Evolutionary conservation across 257 asterid genomes (phyloP).

Genomic region (Penstemon newberryi): DNA sequence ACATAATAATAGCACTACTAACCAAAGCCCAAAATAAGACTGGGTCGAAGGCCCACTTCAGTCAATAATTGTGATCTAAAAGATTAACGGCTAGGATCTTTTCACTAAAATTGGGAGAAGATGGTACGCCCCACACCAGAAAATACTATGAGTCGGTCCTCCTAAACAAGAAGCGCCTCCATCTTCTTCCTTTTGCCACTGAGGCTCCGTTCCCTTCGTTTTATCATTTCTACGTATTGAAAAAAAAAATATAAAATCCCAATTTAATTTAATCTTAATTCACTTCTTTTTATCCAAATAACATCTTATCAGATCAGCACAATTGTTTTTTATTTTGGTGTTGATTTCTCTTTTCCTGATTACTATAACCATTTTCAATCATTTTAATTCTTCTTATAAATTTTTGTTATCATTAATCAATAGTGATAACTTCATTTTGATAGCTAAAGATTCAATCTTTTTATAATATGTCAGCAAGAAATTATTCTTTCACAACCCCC

Average conservation of each 20-base stretch:
- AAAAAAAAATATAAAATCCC: not conserved
- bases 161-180: constrained; percentile 36
- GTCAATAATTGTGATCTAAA: constrained; percentile 14
- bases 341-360: constrained; percentile 33
- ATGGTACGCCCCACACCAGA: constrained; percentile 31
- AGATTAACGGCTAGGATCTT: constrained; percentile 26
- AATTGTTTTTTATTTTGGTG: constrained; percentile 14
- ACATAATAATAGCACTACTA: no score
- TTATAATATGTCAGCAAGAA: constrained; percentile 51
- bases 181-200: constrained; percentile 24
- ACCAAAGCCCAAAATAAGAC: no score
- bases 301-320: constrained; percentile 34
- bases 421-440: not conserved
- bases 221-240: not conserved
- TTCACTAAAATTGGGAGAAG: constrained; percentile 23
- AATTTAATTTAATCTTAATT: not conserved
- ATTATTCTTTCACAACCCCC: constrained; percentile 40
- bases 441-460: constrained; percentile 29
- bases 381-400: not conserved
- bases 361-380: constrained; percentile 4
- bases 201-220: constrained; percentile 4
- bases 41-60: not conserved
- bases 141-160: constrained; percentile 35
- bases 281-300: not conserved
- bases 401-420: not conserved